phyloP scores from a whole-genome alignment of 176 grass and related monocot genomes.

The Panicum miliaceum region DNA sequence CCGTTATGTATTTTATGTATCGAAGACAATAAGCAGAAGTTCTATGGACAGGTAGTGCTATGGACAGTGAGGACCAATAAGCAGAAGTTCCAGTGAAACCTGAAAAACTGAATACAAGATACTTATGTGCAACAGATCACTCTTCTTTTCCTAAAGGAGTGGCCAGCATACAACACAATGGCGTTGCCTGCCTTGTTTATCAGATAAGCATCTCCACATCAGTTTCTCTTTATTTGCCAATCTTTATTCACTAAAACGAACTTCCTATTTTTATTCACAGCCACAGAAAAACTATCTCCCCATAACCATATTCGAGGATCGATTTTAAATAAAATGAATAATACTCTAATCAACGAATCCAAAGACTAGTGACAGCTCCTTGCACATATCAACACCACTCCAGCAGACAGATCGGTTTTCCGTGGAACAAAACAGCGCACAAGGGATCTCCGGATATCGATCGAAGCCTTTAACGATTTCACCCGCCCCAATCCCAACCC shows the following conservation, averaged over 20 bases:
- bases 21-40: too few relatives aligned
- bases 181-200: not conserved
- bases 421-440: not conserved
- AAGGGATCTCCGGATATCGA: not conserved
- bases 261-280: not conserved
- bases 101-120: not conserved
- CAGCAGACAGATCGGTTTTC: not conserved
- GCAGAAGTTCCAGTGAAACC: not conserved
- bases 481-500: not conserved
- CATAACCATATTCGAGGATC: not conserved
- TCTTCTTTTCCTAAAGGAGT: not conserved
- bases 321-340: not conserved
- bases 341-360: not conserved
- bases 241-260: not conserved
- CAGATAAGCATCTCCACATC: not conserved
- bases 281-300: not conserved
- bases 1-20: too few relatives aligned
- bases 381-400: not conserved
- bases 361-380: not conserved
- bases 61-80: not conserved
- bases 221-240: too few relatives aligned
- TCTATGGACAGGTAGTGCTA: not conserved
- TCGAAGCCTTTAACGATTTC: not conserved
- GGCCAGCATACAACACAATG: not conserved
- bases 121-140: not conserved